Conservation (phyloP, 2,329 filamentous ascomycete species). For the Mycosphaerella sp. region DNA sequence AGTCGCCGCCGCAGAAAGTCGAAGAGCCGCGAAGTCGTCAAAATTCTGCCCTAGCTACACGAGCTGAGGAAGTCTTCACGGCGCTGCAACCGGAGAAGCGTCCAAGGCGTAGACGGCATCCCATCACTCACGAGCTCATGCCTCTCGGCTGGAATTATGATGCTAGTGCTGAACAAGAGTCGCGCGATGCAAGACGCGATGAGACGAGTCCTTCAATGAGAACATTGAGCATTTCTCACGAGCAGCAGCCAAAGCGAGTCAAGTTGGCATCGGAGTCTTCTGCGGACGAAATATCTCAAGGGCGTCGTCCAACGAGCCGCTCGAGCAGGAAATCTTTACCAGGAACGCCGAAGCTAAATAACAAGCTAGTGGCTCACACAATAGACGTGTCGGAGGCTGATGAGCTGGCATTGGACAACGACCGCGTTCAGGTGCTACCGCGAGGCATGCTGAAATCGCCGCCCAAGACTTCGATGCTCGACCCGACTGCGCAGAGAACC, state of each 20-base stretch:
- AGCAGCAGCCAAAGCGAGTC: conserved; percentile 18
- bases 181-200: conserved; percentile 4
- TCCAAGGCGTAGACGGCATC: conserved; percentile 28
- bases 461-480: conserved; percentile 12
- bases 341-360: background rate
- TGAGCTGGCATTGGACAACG: conserved; percentile 2
- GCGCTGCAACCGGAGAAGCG: conserved; percentile 19
- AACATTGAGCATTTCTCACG: conserved; percentile 17
- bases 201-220: conserved; percentile 10
- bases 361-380: background rate
- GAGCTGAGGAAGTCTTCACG: background rate
- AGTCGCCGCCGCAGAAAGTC: background rate
- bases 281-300: conserved; percentile 7
- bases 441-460: conserved; percentile 1
- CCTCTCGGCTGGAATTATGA: conserved; percentile 30
- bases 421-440: background rate
- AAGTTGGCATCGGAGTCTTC: conserved; percentile 20
- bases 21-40: background rate
- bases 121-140: conserved; percentile 31
- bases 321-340: background rate
- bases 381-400: conserved; percentile 7
- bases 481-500: background rate
- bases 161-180: conserved; percentile 11
- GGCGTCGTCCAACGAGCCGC: background rate
- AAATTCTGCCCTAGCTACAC: background rate